Evolutionary conservation across 768 basidiomycete species (phyloP).

Genomic region (Crassisporium funariophilum): DNA sequence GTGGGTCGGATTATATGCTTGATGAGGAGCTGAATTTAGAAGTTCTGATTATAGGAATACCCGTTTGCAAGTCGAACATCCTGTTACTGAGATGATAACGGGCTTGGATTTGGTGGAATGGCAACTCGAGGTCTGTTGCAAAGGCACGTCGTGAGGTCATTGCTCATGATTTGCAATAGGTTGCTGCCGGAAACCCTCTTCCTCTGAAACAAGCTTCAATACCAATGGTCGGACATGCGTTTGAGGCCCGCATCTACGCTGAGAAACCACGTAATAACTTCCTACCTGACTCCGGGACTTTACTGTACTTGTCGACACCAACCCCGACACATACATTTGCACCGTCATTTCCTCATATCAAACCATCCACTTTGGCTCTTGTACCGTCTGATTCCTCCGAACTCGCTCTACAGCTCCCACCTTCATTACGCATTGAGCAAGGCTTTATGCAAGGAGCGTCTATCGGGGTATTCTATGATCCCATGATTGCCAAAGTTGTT

Average conservation of each 20-base stretch:
- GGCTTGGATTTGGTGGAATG: constrained; percentile 93
- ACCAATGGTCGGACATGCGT: constrained; percentile 89
- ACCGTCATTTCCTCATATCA: constrained; percentile 36
- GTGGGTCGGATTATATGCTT: constrained; percentile 40
- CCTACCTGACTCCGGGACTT: constrained; percentile 84
- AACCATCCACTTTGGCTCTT: constrained; percentile 26
- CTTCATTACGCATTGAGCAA: constrained; percentile 84
- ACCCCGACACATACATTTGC: constrained; percentile 71
- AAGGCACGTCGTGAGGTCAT: background rate
- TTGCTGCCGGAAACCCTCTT: constrained; percentile 86
- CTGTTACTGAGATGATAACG: constrained; percentile 94
- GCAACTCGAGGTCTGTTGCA: constrained; percentile 73
- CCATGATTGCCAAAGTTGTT: constrained; percentile 91
- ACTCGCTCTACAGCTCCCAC: constrained; percentile 39
- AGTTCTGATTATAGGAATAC: constrained; percentile 63
- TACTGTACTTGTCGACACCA: constrained; percentile 83
- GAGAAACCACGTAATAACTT: constrained; percentile 94
- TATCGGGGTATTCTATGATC: constrained; percentile 89
- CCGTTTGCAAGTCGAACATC: constrained; percentile 86
- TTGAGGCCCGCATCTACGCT: constrained; percentile 94
- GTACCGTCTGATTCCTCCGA: constrained; percentile 33
- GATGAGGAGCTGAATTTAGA: background rate
- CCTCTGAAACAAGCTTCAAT: constrained; percentile 77
- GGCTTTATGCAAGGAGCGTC: constrained; percentile 81
- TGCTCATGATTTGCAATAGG: constrained; percentile 38